Evolutionary conservation across 2,329 filamentous ascomycete genomes (phyloP).

Genomic region (Corynespora cassiicola): DNA sequence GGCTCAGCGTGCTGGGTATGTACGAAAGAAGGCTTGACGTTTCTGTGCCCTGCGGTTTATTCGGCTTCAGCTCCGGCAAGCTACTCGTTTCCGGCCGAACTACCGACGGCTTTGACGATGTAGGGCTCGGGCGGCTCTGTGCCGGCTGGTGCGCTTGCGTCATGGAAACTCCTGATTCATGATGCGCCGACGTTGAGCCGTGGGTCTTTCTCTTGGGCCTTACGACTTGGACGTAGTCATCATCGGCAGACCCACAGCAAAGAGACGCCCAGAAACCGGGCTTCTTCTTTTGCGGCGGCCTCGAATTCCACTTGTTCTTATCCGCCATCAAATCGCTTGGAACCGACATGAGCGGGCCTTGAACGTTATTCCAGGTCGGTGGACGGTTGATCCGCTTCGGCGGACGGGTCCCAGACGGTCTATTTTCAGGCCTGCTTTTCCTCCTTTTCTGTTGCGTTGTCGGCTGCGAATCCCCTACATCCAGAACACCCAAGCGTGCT

Average conservation of each 20-base stretch:
- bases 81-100: constrained; percentile 16
- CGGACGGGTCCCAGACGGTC: constrained; percentile 20
- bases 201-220: constrained; percentile 45
- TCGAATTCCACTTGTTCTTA: constrained; percentile 24
- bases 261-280: constrained; percentile 50
- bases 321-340: constrained; percentile 46
- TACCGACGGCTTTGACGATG: too few species aligned
- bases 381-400: constrained; percentile 43
- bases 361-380: constrained; percentile 52
- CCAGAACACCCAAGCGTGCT: constrained; percentile 77
- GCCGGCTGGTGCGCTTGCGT: constrained; percentile 16
- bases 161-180: constrained; percentile 18
- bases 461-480: constrained; percentile 58
- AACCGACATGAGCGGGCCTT: constrained; percentile 53
- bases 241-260: constrained; percentile 48
- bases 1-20: constrained; percentile 72
- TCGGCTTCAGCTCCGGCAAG: constrained; percentile 30
- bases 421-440: constrained; percentile 23
- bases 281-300: constrained; percentile 30
- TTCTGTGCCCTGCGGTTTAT: constrained; percentile 23
- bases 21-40: constrained; percentile 64
- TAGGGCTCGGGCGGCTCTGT: too few species aligned
- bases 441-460: constrained; percentile 44
- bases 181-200: constrained; percentile 6
- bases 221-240: constrained; percentile 52